Evolutionary conservation across 1,139 yeast genomes (phyloP), one percentile per base, ranked within the genome.

Genomic region (Blastobotrys persicus): DNA sequence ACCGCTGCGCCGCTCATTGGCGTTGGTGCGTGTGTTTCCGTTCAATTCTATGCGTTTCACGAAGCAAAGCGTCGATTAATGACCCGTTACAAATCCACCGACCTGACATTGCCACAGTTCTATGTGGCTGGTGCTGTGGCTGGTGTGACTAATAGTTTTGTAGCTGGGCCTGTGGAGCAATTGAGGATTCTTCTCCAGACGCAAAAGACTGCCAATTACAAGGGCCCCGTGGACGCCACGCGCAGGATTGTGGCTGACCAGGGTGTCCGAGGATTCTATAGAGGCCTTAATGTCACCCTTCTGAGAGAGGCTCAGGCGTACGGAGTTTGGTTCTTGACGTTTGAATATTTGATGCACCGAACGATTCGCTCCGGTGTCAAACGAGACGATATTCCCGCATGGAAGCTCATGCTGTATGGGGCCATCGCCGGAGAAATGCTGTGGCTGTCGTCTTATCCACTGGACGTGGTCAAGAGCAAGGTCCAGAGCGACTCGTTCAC

Each of bases 321-420:
- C 59, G 95, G 95, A 13, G 81, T 84, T 13, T 86, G 94, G 94
- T 86, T 86, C 58, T 68, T 83, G 53, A 74, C 89, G 0, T 86
- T 83, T 63, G 95, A 86, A 62, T 74, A 72, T 39, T 67, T 85
- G 48, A 79, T 85, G 60, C 46, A 49, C 4, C 17, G 51, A 51
- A 17, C 7, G 3, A 37, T 37, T 19, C 41, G 14, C 28, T 17
- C 18, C 19, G 58, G 61, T 18, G 46, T 59, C 2, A 49, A 54
- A 5, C 69, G 91, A 52, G 70, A 74, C 42, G 77, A 81, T 16
- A 74, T 85, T 28, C 74, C 80, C 1, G 79, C 91, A 0, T 77
- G 81, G 55, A 82, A 83, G 62, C 72, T 85, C 39, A 73, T 84
- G 63, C 63, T 68, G 2, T 76, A 77, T 59, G 91, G 91, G 3